Base-by-base conservation (phyloP, 139 green algal genomes). In the Edaphochlamys debaryana region DNA sequence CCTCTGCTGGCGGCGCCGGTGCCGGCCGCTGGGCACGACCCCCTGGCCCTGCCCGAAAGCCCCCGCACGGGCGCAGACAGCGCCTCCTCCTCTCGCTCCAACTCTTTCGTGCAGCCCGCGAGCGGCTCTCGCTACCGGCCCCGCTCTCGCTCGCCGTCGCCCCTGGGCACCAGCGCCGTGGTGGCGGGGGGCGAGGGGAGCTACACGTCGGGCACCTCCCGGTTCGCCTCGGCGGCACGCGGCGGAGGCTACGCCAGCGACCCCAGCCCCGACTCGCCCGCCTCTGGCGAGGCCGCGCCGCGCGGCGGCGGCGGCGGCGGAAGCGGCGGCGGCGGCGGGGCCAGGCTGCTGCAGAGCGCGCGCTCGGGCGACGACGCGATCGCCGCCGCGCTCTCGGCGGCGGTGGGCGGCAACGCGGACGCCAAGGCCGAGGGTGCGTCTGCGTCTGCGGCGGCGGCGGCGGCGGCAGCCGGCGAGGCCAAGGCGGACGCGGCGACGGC, bases 31-130 rank as follows among this genome's bases (percentile, higher is more conserved):
- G 54, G 54, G 54, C 54, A 20, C 54, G 54, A 4, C 20, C 22
- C 17, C 9, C 20, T 8, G 22, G 7, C 22, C 54, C 4, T 20
- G 54, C 54, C 11, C 54, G 11, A 63, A 63, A 19, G 54, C 27
- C n/a, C n/a, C 30, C 23, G 36, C 34, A 41, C n/a, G n/a, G 45
- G 32, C 66, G 68, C 50, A 29, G 66, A 76, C 78, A 69, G 78
- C 66, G 25, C 0, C 32, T 11, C 36, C 3, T 32, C 62, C 29
- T 84, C 78, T 3, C 78, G 78, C 37, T 84, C 78, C 34, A 84
- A 84, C 66, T 84, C 78, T 11, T 84, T 84, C 15, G 78, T 84
- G 3, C 50, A 62, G 30, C 36, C 76, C 0, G 67, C 30, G 25
- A 48, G 78, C 32, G 22, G 42, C 29, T 66, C 50, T 22, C 68